Evolutionary conservation across 1,284 basidiomycete genomes (phyloP).

Genomic region (Ceratobasidium sp.): DNA sequence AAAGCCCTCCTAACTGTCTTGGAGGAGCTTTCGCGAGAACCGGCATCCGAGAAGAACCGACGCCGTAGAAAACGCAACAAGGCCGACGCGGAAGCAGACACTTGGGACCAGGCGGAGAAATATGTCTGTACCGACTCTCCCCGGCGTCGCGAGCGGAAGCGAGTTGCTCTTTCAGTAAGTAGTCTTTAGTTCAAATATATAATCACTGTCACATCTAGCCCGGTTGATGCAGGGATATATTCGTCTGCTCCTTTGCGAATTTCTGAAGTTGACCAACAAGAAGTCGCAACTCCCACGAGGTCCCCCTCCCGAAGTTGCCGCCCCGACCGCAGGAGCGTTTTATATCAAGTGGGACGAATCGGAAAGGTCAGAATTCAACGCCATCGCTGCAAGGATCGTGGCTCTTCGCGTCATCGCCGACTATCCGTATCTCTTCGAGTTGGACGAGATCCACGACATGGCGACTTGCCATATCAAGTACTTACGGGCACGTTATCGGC

Average conservation of each 20-base stretch:
- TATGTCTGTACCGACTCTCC: slow-evolving; percentile 1
- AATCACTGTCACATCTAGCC: neutral
- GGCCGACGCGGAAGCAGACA: neutral
- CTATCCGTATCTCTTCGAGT: neutral
- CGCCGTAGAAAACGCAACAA: neutral
- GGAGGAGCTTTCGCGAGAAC: neutral
- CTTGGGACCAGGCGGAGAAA: neutral
- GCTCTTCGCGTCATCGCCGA: neutral
- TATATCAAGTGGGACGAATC: slow-evolving; percentile 20
- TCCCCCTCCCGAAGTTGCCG: neutral
- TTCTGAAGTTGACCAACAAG: neutral
- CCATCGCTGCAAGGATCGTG: neutral
- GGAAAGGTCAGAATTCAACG: neutral
- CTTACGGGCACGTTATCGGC: neutral
- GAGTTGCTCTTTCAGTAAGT: neutral
- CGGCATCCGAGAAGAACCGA: neutral
- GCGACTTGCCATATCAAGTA: neutral
- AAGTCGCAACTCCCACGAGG: neutral
- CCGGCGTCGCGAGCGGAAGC: neutral
- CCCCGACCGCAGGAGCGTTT: neutral
- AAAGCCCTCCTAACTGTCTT: neutral
- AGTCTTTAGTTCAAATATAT: neutral
- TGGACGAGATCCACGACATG: neutral
- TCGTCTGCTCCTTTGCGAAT: neutral
- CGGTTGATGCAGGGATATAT: slow-evolving; percentile 6